Evolutionary conservation across 768 basidiomycete genomes (phyloP), one percentile per base, ranked within the genome.

Genomic region (Hericium rajendrae): DNA sequence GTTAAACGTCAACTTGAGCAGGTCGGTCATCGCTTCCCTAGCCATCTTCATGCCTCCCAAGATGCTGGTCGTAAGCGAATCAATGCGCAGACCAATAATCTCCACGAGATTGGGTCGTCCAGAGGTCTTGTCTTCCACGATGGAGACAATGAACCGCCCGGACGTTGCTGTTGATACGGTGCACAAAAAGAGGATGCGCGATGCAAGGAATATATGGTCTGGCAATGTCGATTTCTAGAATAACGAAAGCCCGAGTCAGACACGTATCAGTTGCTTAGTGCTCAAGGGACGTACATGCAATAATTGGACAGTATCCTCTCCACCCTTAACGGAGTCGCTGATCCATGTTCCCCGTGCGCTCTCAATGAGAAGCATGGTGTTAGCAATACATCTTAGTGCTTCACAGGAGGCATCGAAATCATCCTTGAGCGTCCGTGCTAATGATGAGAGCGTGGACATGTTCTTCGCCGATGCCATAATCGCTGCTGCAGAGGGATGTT

Each of bases 1-100:
- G 68, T 95, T 94, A 70, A 91, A 94, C 2, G 80, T 74, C 50
- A 93, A 76, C 67, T 97, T 97, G 56, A 97, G 77, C 24, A 93
- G 67, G 69, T 97, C 94, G 3, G 80, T 78, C 73, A 88, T 78
- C 2, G 93, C 91, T 56, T 91, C 88, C 62, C 77, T 78, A 32
- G 82, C 74, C 72, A 81, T 75, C 60, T 78, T 74, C 18, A 76
- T 66, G 57, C 82, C 78, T 41, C 73, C 70, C 43, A 82, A 74
- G 58, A 86, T 73, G 51, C 70, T 72, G 43, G 67, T 69, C 3
- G 74, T 70, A 32, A 88, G 72, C 37, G 76, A 68, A 58, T 88
- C 88, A 16, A 89, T 73, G 61, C 87, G 87, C 13, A 70, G 55
- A 13, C 69, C 72, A 22, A 91, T 76, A 53, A 86, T 77, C 20